Evolutionary conservation across 2,329 filamentous ascomycete genomes (phyloP), one percentile per base, ranked within the genome.

Genomic region (Dryadomyces sulphureus): DNA sequence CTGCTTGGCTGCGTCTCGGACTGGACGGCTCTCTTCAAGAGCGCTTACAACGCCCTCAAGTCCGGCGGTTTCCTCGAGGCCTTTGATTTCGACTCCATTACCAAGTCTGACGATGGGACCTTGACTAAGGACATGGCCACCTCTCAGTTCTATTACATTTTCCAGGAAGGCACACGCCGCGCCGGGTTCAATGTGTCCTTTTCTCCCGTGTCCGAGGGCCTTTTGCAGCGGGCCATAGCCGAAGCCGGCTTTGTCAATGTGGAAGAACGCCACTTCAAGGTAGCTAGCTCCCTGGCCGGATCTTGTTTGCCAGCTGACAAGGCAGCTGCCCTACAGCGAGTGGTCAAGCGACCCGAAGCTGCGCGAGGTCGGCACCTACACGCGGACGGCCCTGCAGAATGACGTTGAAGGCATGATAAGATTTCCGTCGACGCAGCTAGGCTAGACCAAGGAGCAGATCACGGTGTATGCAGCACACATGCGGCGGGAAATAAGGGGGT

Each of bases 1-100:
- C 62, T 81, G 51, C 62, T 69, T 4, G 77, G 77, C 22, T 68
- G 68, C 47, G 69, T 80, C 46, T 59, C 63, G 2, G 74, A 78
- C 52, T 80, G 75, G 60, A 64, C 66, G 7, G 36, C 5, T 2
- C 19, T 38, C 11, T 38, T 38, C 17, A 3, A 8, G 2, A 38
- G 21, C 17, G 36, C 36, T 20, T 74, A 62, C 54, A 64, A 65
- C 45, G 67, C 74, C 43, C 64, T 77, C 14, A 70, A 69, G 43
- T 75, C 77, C 0, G 77, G 77, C 9, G 77, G 71, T 7, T 64
- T 58, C 53, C 41, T 65, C n/a, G 59, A 65, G 48, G 50, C 57
- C 27, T 49, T 59, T 8, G 59, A 62, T 41, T 56, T 49, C 41
- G 39, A 49, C 36, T 40, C 40, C 19, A 30, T 41, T 7, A 21